Base-by-base conservation (phyloP, 306 rosid species). In the Pyrus bretschneideri region DNA sequence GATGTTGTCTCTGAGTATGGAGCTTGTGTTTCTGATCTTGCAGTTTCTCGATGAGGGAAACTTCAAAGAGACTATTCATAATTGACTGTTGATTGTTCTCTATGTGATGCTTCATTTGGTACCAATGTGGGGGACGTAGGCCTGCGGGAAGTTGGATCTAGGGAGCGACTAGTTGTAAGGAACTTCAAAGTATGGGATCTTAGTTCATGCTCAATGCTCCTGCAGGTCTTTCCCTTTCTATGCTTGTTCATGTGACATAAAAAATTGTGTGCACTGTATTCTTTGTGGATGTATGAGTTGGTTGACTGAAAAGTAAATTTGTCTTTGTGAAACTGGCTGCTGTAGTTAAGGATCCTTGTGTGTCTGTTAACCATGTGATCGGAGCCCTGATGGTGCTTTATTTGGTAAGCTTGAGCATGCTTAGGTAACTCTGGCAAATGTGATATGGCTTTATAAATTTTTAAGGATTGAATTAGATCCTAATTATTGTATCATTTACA, bases 1-100 rank as follows among this genome's bases (percentile, higher is more conserved):
- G 85, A 95, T 95, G 98, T 95, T 97, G 71, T 95, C 97, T 79
- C 97, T 95, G 60, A 95, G 98, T 75, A 95, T 97, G 75, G 97
- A 95, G 88, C 86, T 95, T 81, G 98, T 95, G 89, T 95, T 95
- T 91, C 79, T 95, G 96, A 95, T 95, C 90, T 86, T 95, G 83
- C 98, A 95, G 46, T 14, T 95, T 84, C 92, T 95, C 25, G 97
- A 95, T 79, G 98, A 95, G 87, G 98, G 90, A 83, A 95, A 95
- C 86, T 95, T 95, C 82, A 95, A 92, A 73, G 98, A 95, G 88
- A 90, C 98, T 80, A 97, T 92, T 82, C 98, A 95, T 77, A 17
- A 30, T 31, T 40, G 70, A 79, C 68, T 30, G 8, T 58, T 35
- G 14, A 23, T 66, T 75, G 64, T 51, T 77, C 57, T 72, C 64